Evolutionary conservation across 129 eudicot species (phyloP).

Genomic region (Ambrosia artemisiifolia): DNA sequence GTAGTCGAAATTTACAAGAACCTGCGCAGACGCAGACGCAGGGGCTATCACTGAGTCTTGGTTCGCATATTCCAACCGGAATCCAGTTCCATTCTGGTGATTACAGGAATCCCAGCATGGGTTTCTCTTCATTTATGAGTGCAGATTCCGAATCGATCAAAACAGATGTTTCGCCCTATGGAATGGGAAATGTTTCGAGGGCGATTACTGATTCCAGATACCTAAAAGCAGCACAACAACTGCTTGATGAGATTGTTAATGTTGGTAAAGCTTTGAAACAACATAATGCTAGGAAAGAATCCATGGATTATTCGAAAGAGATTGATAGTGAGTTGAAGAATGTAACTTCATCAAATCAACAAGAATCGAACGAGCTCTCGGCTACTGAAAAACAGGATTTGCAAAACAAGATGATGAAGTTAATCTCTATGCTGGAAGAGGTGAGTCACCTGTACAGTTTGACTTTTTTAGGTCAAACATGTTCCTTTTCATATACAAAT

Average conservation of each 20-base stretch:
- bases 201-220: conserved; percentile 60
- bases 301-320: conserved; percentile 34
- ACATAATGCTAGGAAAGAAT: conserved; percentile 45
- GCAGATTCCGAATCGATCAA: conserved; percentile 30
- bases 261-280: conserved; percentile 59
- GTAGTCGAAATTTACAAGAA: conserved; percentile 39
- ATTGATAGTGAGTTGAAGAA: conserved; percentile 34
- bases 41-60: conserved; percentile 68
- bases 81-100: conserved; percentile 46
- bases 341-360: conserved; percentile 36
- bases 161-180: conserved; percentile 36
- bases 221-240: conserved; percentile 71
- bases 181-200: conserved; percentile 40
- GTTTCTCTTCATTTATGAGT: conserved; percentile 34
- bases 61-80: conserved; percentile 46
- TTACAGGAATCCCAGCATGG: conserved; percentile 37
- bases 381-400: conserved; percentile 75
- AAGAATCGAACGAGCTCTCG: conserved; percentile 53
- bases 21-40: conserved; percentile 25
- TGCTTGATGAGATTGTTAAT: conserved; percentile 80
- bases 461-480: conserved; percentile 11
- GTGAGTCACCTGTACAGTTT: conserved; percentile 26
- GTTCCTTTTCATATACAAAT: neutral
- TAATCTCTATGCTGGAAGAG: conserved; percentile 85
- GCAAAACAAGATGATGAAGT: conserved; percentile 72